Conservation (phyloP, 1,284 basidiomycete species). For the Ustilago bromivora region DNA sequence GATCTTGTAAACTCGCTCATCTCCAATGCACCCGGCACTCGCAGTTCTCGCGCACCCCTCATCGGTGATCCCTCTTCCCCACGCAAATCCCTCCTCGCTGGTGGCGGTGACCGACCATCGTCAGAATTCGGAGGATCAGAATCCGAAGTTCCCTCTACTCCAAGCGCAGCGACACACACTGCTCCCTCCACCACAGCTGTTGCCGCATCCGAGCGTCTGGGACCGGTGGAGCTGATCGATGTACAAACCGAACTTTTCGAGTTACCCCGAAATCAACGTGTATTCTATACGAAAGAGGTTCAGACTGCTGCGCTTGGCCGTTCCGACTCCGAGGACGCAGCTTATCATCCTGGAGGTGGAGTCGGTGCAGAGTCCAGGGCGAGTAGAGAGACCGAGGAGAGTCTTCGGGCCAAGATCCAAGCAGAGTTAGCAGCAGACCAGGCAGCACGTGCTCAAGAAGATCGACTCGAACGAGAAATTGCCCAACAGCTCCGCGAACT, state of each 20-base stretch:
- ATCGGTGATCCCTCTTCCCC: slow-evolving; percentile 31
- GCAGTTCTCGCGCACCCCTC: slow-evolving; percentile 22
- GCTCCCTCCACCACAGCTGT: slow-evolving; percentile 16
- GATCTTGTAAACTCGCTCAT: slow-evolving; percentile 65
- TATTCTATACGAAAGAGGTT: slow-evolving; percentile 92
- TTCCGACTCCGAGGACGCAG: slow-evolving; percentile 72
- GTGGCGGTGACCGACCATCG: slow-evolving; percentile 18
- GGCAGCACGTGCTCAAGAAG: slow-evolving; percentile 73
- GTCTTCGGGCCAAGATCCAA: slow-evolving; percentile 40
- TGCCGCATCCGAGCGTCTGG: neutral
- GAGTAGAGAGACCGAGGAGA: slow-evolving; percentile 33
- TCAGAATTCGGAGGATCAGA: slow-evolving; percentile 54
- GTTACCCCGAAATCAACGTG: slow-evolving; percentile 83
- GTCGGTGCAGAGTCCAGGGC: slow-evolving; percentile 29
- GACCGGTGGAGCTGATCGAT: slow-evolving; percentile 81
- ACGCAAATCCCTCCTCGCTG: slow-evolving; percentile 23
- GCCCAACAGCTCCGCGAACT: slow-evolving; percentile 88
- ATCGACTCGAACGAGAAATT: slow-evolving; percentile 75
- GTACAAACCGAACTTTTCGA: slow-evolving; percentile 83
- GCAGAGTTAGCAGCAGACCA: slow-evolving; percentile 63
- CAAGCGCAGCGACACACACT: slow-evolving; percentile 15
- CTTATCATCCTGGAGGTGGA: slow-evolving; percentile 77
- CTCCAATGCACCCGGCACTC: slow-evolving; percentile 14
- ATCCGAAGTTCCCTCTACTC: slow-evolving; percentile 33
- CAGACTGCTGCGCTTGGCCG: slow-evolving; percentile 72